Evolutionary conservation across 164 flowering plant species (phyloP).

Genomic region (Umbellularia californica): DNA sequence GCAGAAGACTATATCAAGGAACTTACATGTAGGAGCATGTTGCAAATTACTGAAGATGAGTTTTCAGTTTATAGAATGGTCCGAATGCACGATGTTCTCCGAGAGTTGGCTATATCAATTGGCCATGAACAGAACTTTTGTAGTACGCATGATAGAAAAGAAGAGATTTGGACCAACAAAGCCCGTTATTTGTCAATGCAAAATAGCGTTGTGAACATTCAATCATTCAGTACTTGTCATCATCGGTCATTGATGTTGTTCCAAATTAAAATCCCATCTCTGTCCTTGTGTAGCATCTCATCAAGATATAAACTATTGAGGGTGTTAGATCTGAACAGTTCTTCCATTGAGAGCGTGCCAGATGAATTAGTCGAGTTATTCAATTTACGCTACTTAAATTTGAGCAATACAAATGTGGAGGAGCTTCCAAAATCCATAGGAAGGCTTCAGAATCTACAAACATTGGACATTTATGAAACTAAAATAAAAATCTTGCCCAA

Average conservation of each 20-base stretch:
- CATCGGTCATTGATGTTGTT: not conserved
- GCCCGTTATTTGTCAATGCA: conserved; percentile 9
- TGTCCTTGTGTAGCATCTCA: not conserved
- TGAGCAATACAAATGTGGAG: not conserved
- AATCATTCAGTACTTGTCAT: not conserved
- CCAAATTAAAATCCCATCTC: not conserved
- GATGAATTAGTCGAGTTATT: not conserved
- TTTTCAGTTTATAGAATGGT: no score
- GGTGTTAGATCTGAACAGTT: not conserved
- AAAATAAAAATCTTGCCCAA: not conserved
- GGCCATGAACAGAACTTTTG: not conserved
- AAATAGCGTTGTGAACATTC: not conserved
- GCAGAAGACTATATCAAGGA: no score
- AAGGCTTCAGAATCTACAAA: not conserved
- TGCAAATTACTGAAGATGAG: no score
- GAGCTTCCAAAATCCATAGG: not conserved
- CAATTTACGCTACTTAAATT: not conserved
- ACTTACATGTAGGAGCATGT: no score
- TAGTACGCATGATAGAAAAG: not conserved
- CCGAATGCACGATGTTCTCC: not conserved
- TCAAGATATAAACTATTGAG: not conserved
- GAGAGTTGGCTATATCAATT: not conserved
- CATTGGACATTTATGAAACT: not conserved
- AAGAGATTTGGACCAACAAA: no score
- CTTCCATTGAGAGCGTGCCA: not conserved